Percentiles rank a stretch among this genome's conserved stretches.
These are phyloP conservation scores for Crithidia brevicula DNA, from an alignment of 208 protist genomes.

Conservation along the genomic window DNA sequence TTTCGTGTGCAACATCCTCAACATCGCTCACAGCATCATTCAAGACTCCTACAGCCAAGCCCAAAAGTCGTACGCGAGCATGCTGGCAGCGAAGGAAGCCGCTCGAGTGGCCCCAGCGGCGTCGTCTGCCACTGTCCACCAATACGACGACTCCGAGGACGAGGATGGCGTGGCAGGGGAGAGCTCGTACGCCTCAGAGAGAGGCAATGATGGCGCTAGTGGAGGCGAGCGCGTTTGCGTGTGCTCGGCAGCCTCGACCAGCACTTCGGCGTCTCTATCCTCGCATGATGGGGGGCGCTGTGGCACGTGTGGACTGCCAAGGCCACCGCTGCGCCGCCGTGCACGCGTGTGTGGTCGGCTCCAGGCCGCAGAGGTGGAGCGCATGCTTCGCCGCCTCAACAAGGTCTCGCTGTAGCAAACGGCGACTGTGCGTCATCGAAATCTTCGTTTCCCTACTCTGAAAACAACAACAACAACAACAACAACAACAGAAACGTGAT, in stretches of 20 bases:
- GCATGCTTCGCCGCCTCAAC: conserved; percentile 40
- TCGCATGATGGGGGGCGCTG: conserved; percentile 10
- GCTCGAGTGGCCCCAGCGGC: neutral
- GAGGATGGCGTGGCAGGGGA: neutral
- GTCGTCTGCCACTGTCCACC: neutral
- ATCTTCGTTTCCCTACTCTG: too few species aligned
- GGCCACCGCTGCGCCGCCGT: neutral
- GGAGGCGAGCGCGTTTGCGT: neutral
- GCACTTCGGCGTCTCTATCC: neutral
- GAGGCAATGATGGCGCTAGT: neutral
- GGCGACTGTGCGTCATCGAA: too few species aligned
- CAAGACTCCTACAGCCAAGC: conserved; percentile 65
- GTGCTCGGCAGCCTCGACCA: neutral
- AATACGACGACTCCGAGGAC: neutral
- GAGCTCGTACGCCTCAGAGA: neutral
- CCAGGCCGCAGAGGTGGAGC: conserved; percentile 30
- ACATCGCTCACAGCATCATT: conserved; percentile 67
- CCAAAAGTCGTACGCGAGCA: conserved; percentile 26
- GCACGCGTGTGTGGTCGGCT: neutral
- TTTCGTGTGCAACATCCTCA: conserved; percentile 68
- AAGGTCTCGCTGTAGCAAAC: conserved; percentile 6
- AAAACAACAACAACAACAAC: too few species aligned
- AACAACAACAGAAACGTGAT: too few species aligned
- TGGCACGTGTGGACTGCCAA: neutral
- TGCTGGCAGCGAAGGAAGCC: conserved; percentile 3